These are phyloP conservation scores for Claviceps cyperi DNA, from an alignment of 2,329 filamentous ascomycete genomes.

Conservation along the genomic window DNA sequence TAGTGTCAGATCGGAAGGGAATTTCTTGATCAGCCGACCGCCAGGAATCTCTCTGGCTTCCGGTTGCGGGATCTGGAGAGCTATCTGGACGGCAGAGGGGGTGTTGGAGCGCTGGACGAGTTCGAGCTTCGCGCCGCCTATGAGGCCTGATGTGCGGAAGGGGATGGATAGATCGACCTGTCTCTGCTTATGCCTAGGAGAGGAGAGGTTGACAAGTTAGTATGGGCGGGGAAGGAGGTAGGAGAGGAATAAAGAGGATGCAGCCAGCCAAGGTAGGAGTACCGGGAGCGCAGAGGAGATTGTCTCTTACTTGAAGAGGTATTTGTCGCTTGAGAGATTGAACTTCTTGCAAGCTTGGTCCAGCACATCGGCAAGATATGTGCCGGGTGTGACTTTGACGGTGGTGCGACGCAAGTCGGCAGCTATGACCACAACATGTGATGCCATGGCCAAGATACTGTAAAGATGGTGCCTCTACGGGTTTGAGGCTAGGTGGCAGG, in stretches of 20 bases:
- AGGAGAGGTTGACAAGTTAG: neutral
- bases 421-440: slow-evolving; percentile 79
- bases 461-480: too few species aligned
- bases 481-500: too few species aligned
- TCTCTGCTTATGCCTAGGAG: slow-evolving; percentile 64
- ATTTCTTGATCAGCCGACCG: slow-evolving; percentile 65
- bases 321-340: slow-evolving; percentile 55
- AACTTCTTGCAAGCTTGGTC: slow-evolving; percentile 80
- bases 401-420: slow-evolving; percentile 61
- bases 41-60: slow-evolving; percentile 49
- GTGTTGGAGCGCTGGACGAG: slow-evolving; percentile 79
- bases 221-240: neutral
- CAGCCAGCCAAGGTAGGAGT: too few species aligned
- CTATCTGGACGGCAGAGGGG: slow-evolving; percentile 72
- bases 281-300: neutral
- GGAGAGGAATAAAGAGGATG: neutral
- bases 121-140: slow-evolving; percentile 79
- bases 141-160: slow-evolving; percentile 69
- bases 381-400: slow-evolving; percentile 71
- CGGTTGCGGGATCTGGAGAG: slow-evolving; percentile 66
- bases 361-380: slow-evolving; percentile 70
- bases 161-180: slow-evolving; percentile 72
- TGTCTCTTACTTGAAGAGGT: slow-evolving; percentile 57
- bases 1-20: slow-evolving; percentile 73
- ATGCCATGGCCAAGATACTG: slow-evolving; percentile 46